Conservation (phyloP, 768 basidiomycete species). For the Trametes punicea region DNA sequence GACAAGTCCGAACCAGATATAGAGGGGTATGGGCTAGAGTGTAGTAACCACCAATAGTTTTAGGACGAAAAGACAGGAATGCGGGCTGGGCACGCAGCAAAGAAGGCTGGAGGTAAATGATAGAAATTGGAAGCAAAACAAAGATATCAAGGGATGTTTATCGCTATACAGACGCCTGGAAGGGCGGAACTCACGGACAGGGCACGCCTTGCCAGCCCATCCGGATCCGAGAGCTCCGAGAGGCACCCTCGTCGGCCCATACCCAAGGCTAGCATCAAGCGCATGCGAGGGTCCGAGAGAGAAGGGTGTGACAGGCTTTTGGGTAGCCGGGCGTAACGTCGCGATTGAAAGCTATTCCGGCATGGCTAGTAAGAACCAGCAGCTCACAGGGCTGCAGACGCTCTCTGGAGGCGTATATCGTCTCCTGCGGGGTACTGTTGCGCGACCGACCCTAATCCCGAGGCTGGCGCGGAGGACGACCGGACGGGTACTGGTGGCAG, state of each 20-base stretch:
- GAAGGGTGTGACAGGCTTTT: background rate
- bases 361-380: conserved; percentile 4
- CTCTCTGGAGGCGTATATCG: conserved; percentile 10
- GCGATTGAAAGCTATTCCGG: background rate
- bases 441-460: background rate
- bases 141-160: too few relatives aligned
- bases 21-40: background rate
- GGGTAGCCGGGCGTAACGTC: background rate
- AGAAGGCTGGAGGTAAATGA: background rate
- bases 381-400: background rate
- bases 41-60: conserved; percentile 14
- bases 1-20: conserved; percentile 7
- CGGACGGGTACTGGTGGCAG: conserved; percentile 15
- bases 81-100: conserved; percentile 9
- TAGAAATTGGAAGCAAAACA: background rate
- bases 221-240: background rate
- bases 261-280: conserved; percentile 1
- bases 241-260: background rate
- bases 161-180: too few relatives aligned
- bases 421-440: background rate
- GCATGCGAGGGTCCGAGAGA: background rate
- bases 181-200: too few relatives aligned
- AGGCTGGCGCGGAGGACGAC: background rate
- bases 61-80: background rate
- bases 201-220: too few relatives aligned